phyloP scores from a whole-genome alignment of 352 stramenopile genomes.

The Phytophthora cactorum region DNA sequence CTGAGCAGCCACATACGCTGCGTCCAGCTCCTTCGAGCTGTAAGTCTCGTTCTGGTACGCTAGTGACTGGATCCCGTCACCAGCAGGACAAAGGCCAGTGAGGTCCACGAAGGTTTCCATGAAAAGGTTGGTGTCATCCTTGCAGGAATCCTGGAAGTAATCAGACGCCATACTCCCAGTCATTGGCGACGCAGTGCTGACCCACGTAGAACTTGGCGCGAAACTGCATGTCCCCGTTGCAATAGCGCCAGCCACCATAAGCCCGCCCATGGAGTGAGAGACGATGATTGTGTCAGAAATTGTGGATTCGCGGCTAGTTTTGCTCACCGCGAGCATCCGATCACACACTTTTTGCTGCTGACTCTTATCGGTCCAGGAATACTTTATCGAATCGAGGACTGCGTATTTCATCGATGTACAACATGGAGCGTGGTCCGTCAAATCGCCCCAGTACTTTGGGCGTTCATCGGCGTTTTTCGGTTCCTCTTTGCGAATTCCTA shows the following conservation, averaged over 20 bases:
- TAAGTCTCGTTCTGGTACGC: conserved; percentile 34
- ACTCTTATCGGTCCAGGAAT: conserved; percentile 27
- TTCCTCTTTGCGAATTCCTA: conserved; percentile 29
- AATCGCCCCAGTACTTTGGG: conserved; percentile 41
- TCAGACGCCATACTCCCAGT: conserved; percentile 27
- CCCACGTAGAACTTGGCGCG: conserved; percentile 17
- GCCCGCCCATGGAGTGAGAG: conserved; percentile 36
- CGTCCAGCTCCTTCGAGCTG: conserved; percentile 12
- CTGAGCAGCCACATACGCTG: conserved; percentile 10
- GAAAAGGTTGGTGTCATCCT: conserved; percentile 12
- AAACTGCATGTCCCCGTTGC: conserved; percentile 40
- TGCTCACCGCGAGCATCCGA: conserved; percentile 16
- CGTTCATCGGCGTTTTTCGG: conserved; percentile 21
- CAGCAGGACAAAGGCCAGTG: conserved; percentile 32
- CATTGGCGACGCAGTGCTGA: conserved; percentile 19
- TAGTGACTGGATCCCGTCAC: conserved; percentile 19
- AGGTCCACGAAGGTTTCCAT: conserved; percentile 23
- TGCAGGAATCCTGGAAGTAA: conserved; percentile 31
- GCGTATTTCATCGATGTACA: conserved; percentile 35
- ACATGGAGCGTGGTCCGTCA: conserved; percentile 35
- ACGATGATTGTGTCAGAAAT: conserved; percentile 34
- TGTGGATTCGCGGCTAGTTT: conserved; percentile 9
- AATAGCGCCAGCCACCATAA: conserved; percentile 29
- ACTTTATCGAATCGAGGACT: conserved; percentile 28
- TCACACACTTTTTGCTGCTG: conserved; percentile 37